A percentile compares a stretch with the other conserved stretches of the same genome.
phyloP scores from a whole-genome alignment of 306 rosid species.

The Lathyrus oleraceus region DNA sequence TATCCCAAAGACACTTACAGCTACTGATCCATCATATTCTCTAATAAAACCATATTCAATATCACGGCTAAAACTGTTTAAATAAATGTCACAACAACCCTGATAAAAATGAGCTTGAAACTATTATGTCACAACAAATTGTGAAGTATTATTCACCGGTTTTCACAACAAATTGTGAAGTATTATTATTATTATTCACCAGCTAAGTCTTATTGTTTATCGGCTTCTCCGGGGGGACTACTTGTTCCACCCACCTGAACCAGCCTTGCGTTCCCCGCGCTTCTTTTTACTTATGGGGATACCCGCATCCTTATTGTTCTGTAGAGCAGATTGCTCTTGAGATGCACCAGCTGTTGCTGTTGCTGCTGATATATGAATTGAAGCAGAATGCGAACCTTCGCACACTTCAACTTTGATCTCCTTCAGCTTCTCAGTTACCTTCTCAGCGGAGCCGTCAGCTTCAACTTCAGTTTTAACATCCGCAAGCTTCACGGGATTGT shows the following conservation, averaged over 20 bases:
- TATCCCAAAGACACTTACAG: too few relatives aligned
- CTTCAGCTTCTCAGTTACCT: slow-evolving; percentile 42
- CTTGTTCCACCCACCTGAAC: slow-evolving; percentile 79
- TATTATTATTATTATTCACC: too few relatives aligned
- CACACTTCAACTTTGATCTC: slow-evolving; percentile 47
- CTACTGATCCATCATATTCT: too few relatives aligned
- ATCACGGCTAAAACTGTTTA: background rate
- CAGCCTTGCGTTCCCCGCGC: slow-evolving; percentile 88
- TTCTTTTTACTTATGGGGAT: slow-evolving; percentile 68
- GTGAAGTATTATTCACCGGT: slow-evolving; percentile 48
- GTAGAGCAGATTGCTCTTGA: slow-evolving; percentile 59
- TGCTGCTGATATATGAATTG: slow-evolving; percentile 39
- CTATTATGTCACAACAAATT: background rate
- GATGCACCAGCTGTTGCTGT: slow-evolving; percentile 34
- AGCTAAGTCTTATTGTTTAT: slow-evolving; percentile 29
- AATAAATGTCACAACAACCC: slow-evolving; percentile 1
- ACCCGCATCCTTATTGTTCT: slow-evolving; percentile 55
- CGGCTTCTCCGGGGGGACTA: slow-evolving; percentile 68
- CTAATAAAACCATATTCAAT: too few relatives aligned
- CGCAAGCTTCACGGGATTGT: too few relatives aligned
- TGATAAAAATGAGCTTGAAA: slow-evolving; percentile 16
- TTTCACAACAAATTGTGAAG: slow-evolving; percentile 7
- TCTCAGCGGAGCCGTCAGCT: slow-evolving; percentile 35
- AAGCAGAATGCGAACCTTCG: slow-evolving; percentile 38
- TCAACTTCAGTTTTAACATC: background rate